Evolutionary conservation across 257 asterid genomes (phyloP).

Genomic region (Nicotiana sylvestris): DNA sequence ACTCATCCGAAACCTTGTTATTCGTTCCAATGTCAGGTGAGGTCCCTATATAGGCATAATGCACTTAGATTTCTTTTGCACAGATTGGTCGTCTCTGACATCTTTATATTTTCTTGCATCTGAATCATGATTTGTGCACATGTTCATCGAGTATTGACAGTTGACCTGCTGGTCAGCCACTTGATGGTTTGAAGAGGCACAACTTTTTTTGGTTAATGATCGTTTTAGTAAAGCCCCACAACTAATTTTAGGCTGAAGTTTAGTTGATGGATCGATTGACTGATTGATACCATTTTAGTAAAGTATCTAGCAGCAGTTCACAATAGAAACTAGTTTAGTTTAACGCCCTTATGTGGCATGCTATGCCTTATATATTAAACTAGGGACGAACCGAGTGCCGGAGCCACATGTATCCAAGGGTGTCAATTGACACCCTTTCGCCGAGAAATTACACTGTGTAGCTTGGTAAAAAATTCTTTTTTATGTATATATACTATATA

Average conservation of each 20-base stretch:
- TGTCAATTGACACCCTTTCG: no score
- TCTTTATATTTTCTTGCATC: not conserved
- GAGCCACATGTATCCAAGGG: no score
- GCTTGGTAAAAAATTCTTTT: no score
- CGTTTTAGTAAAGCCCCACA: not conserved
- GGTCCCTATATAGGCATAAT: not conserved
- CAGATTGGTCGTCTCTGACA: not conserved
- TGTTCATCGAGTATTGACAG: not conserved
- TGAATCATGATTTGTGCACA: not conserved
- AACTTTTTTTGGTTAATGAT: not conserved
- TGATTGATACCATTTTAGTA: not conserved
- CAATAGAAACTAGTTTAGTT: not conserved
- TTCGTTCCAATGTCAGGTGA: slow-evolving; percentile 29
- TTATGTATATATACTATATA: no score
- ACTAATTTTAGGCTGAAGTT: not conserved
- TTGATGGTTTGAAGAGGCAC: not conserved
- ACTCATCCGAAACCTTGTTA: slow-evolving; percentile 22
- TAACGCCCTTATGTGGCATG: not conserved
- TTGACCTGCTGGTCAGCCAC: not conserved
- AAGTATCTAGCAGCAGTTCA: not conserved
- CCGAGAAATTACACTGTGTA: no score
- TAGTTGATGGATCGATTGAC: not conserved
- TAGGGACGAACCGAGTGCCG: not conserved
- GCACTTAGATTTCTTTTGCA: not conserved
- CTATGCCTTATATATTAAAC: not conserved